phyloP scores from a whole-genome alignment of 2,329 filamentous ascomycete species.

The Claviceps arundinis region DNA sequence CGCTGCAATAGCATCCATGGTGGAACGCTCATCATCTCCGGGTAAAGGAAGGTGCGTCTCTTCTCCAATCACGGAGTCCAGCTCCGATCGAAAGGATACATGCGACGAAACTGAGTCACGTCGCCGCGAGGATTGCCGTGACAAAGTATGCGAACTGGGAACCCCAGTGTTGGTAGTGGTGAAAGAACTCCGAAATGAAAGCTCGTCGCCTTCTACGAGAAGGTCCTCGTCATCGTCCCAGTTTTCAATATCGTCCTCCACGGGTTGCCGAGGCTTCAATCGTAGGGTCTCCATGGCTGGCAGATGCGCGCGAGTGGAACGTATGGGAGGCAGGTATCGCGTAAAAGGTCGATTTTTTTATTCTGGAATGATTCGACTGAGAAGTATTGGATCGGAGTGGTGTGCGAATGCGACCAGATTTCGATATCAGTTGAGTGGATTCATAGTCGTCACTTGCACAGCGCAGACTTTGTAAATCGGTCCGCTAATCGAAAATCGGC shows the following conservation, averaged over 20 bases:
- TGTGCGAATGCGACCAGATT: constrained; percentile 2
- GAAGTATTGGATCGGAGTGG: neutral
- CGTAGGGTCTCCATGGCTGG: constrained; percentile 40
- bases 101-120: constrained; percentile 74
- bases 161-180: constrained; percentile 20
- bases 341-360: neutral
- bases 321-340: neutral
- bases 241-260: constrained; percentile 53
- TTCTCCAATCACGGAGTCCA: constrained; percentile 61
- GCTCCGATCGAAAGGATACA: constrained; percentile 68
- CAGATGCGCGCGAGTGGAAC: constrained; percentile 5
- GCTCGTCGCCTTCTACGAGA: constrained; percentile 53
- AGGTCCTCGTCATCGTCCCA: constrained; percentile 67
- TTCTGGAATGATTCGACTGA: neutral
- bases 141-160: constrained; percentile 4
- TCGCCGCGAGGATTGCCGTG: constrained; percentile 28
- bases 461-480: neutral
- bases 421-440: constrained; percentile 9
- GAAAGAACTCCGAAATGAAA: constrained; percentile 41
- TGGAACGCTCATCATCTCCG: constrained; percentile 73
- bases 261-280: constrained; percentile 38
- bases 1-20: constrained; percentile 71
- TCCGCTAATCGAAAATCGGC: neutral
- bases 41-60: constrained; percentile 79
- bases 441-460: constrained; percentile 11